Base-by-base conservation (phyloP, 305 asterid species). In the Andrographis paniculata region DNA sequence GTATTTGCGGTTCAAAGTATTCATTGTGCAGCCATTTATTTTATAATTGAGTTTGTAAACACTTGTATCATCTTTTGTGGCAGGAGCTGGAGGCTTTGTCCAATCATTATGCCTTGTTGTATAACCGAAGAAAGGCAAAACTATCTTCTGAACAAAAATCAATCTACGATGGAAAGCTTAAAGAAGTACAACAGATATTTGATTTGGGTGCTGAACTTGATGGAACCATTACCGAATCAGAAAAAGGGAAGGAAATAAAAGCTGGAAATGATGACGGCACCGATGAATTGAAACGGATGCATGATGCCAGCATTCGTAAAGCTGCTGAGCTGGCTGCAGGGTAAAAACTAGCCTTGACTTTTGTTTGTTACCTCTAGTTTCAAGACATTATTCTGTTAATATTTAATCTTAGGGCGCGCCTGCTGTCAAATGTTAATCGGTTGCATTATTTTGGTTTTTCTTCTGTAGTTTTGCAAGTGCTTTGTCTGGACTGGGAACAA, bases 271-370 rank as follows among this genome's bases (percentile, higher is more conserved):
- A 70, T 67, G 79, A 70, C 50, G 62, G 60, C 56, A 47, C 58
- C 24, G 71, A 64, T 68, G 96, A 86, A 65, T 69, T 83, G 56
- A 73, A 73, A 62, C 67, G 53, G 38, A 64, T 91, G 43, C 93
- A 80, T 37, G 93, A 91, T 58, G 76, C 96, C 55, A 86, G 99
- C 61, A 77, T 83, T 51, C 81, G 73, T 53, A 91, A 86, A 70
- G 99, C 99, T 61, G 99, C 96, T 56, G 95, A 89, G 66, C 66
- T 89, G 71, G 96, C 96, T 53, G 89, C 94, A 31, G 95, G 99
- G 95, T 91, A 80, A 55, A 52, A 55, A 52, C 37, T 56, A 53
- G 9, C 59, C 56, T 69, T 27, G 22, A 21, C 28, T 39, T 20
- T 52, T 17, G 47, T 47, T 31, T 55, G 19, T 63, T 43, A 53